A percentile compares a stretch with the other conserved stretches of the same genome.
Evolutionary conservation across 768 basidiomycete species (phyloP).

Genomic region (Podaxis sp.): DNA sequence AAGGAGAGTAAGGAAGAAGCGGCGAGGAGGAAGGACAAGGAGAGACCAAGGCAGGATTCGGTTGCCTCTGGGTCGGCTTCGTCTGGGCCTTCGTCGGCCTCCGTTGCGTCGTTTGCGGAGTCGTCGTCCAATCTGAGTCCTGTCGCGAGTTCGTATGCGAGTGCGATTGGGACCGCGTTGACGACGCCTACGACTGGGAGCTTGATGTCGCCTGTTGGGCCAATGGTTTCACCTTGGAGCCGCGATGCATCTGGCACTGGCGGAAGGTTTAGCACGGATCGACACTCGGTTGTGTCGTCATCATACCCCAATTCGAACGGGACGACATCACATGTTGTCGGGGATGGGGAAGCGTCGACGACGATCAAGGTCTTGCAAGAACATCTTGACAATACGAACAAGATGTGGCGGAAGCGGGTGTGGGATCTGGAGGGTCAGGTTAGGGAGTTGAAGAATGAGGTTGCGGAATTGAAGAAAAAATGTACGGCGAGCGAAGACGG

Average conservation of each 20-base stretch:
- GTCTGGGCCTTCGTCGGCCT: slow-evolving; percentile 6
- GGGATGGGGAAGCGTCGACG: slow-evolving; percentile 19
- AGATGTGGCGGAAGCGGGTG: slow-evolving; percentile 69
- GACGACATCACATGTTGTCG: background rate
- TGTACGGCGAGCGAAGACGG: slow-evolving; percentile 27
- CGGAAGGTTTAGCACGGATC: slow-evolving; percentile 3
- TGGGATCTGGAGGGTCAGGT: slow-evolving; percentile 77
- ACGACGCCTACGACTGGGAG: slow-evolving; percentile 14
- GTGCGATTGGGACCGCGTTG: slow-evolving; percentile 18
- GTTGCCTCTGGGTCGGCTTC: slow-evolving; percentile 6
- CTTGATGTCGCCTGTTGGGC: slow-evolving; percentile 19
- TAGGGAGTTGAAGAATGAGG: slow-evolving; percentile 65
- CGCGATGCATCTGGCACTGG: background rate
- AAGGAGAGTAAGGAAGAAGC: background rate
- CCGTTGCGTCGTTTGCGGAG: slow-evolving; percentile 6
- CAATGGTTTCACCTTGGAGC: slow-evolving; percentile 15
- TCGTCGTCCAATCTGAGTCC: slow-evolving; percentile 2
- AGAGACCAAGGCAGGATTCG: slow-evolving; percentile 40
- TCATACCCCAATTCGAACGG: background rate
- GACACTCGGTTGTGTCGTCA: background rate
- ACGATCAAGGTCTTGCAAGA: slow-evolving; percentile 57
- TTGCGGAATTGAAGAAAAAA: slow-evolving; percentile 47
- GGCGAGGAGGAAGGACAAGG: slow-evolving; percentile 30
- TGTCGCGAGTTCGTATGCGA: background rate
- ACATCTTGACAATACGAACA: slow-evolving; percentile 54